Evolutionary conservation across 345 rosid genomes (phyloP).

Genomic region (Rhodomyrtus tomentosa): DNA sequence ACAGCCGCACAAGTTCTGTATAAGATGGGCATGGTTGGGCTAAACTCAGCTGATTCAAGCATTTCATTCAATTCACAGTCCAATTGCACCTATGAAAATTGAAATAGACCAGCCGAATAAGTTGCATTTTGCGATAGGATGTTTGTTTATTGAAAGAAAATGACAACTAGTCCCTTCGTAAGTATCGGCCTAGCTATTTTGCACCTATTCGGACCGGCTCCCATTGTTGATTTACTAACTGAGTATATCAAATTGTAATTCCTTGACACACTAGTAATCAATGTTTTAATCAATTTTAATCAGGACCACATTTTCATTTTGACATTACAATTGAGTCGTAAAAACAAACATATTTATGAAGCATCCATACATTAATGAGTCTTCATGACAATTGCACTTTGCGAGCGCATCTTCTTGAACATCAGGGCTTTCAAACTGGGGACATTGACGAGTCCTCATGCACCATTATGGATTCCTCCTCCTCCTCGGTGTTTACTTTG

Average conservation of each 20-base stretch:
- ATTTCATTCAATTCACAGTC: neutral
- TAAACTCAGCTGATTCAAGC: neutral
- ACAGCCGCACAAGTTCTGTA: neutral
- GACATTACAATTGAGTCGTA: neutral
- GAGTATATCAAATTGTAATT: neutral
- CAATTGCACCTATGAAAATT: neutral
- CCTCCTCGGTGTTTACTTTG: neutral
- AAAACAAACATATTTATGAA: neutral
- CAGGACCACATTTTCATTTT: neutral
- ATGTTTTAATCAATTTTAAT: neutral
- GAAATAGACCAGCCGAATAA: neutral
- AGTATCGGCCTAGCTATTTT: neutral
- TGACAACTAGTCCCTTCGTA: neutral
- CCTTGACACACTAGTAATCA: neutral
- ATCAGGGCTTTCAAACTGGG: too few species aligned
- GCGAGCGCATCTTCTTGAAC: neutral
- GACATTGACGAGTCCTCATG: neutral
- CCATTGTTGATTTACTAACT: neutral
- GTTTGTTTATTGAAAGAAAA: neutral
- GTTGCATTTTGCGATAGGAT: neutral
- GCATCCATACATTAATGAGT: neutral
- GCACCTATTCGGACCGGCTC: neutral
- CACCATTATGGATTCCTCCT: neutral
- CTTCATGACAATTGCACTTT: neutral
- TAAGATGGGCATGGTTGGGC: neutral